Conservation (phyloP, 2,329 filamentous ascomycete species). For the Arthrobotrys sphaeroides region DNA sequence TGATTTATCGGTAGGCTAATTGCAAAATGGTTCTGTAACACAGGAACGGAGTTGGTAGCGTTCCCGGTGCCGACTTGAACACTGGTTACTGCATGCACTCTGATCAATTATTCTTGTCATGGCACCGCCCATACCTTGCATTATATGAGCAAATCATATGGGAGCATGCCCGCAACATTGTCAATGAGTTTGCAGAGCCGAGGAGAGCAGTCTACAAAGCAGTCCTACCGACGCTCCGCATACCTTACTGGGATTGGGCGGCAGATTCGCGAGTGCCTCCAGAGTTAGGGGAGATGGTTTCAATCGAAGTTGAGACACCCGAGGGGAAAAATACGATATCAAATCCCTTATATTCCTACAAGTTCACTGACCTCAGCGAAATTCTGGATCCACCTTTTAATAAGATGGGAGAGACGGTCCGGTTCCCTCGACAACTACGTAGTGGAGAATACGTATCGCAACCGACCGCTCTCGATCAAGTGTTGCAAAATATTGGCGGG, state of each 20-base stretch:
- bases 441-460: slow-evolving; percentile 36
- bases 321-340: slow-evolving; percentile 68
- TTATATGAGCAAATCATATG: slow-evolving; percentile 63
- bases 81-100: slow-evolving; percentile 45
- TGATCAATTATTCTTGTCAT: slow-evolving; percentile 70
- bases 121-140: slow-evolving; percentile 83
- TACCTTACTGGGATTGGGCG: slow-evolving; percentile 67
- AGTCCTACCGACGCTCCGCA: slow-evolving; percentile 62
- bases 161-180: slow-evolving; percentile 61
- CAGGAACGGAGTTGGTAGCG: slow-evolving; percentile 1
- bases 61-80: neutral
- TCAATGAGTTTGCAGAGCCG: no score
- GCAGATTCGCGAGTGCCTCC: slow-evolving; percentile 60
- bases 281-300: slow-evolving; percentile 45
- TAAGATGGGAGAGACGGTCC: slow-evolving; percentile 28
- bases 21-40: no score
- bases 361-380: slow-evolving; percentile 63
- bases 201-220: slow-evolving; percentile 64
- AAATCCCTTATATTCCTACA: slow-evolving; percentile 72
- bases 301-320: slow-evolving; percentile 67
- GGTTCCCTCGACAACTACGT: slow-evolving; percentile 1
- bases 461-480: slow-evolving; percentile 26
- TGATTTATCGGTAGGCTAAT: no score
- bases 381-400: slow-evolving; percentile 27
- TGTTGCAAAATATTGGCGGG: slow-evolving; percentile 16